Base-by-base conservation (phyloP, 169 alveolate species). In the Plasmodium cynomolgi region DNA sequence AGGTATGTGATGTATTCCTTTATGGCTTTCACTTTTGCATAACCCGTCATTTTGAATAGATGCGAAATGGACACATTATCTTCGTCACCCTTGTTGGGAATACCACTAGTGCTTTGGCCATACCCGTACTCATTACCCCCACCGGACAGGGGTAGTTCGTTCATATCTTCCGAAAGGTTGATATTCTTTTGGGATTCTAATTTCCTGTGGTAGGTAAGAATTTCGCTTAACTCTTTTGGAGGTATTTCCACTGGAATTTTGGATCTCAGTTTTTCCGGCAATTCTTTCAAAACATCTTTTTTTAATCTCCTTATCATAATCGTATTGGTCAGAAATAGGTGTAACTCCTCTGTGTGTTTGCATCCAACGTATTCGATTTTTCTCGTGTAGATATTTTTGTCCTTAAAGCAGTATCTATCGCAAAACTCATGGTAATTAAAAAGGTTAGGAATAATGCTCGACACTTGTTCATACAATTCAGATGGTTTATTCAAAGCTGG, bases 291-390 rank as follows among this genome's bases (percentile, higher is more conserved):
- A 68, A 99, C 99, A 84, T 98, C 98, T 79, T 97, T 96, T 97
- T 99, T 98, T 68, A 98, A 98, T 54, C 99, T 95, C 83, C 99
- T 95, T 8, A 98, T 98, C 99, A 98, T 98, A 37, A 98, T 97
- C 15, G 98, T 96, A 20, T 95, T 93, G 13, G 96, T 95, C 74
- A 97, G 82, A 84, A 97, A 97, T 86, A 92, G 83, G 93, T 98
- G 98, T 74, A 98, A 95, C 81, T 97, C 99, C 37, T 93, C 96
- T 15, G 98, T 84, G 79, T 97, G 98, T 81, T 97, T 97, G 31
- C 97, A 95, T 9, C 98, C 98, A 20, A 94, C 95, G 92, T 96
- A 97, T 47, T 95, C 97, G 58, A 96, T 92, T 33, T 95, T 92
- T 20, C 95, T 95, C 20, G 97, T 96, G 93, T 93, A 97, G 83